A percentile compares a stretch with the other conserved stretches of the same genome.
Conservation (phyloP, 306 rosid species). For the Malus sylvestris region DNA sequence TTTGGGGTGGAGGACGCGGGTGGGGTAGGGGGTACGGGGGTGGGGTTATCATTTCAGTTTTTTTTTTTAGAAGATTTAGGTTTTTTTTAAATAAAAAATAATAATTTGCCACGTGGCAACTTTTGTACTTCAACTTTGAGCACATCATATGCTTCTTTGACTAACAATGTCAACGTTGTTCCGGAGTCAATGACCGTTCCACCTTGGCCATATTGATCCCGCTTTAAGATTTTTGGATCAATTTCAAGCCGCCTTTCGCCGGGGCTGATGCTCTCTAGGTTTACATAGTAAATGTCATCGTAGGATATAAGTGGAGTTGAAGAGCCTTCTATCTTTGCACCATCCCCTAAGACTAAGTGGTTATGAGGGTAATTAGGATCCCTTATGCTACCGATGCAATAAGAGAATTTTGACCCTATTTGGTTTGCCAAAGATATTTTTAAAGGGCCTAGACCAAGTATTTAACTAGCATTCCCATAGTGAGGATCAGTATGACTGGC, state of each 20-base stretch:
- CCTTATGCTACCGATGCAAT: conserved; percentile 35
- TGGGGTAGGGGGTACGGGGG: too few species aligned
- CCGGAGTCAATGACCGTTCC: conserved; percentile 40
- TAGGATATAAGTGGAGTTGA: conserved; percentile 15
- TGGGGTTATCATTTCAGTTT: too few species aligned
- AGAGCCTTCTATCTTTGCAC: conserved; percentile 33
- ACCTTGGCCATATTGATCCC: conserved; percentile 13
- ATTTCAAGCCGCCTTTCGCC: conserved; percentile 27
- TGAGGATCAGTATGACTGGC: not conserved
- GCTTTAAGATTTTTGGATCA: conserved; percentile 8
- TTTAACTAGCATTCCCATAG: conserved; percentile 10
- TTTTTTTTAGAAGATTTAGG: too few species aligned
- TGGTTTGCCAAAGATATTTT: conserved; percentile 15
- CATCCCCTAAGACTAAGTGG: conserved; percentile 42
- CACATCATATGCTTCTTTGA: conserved; percentile 7
- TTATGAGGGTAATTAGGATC: conserved; percentile 23
- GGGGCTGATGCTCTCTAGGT: conserved; percentile 38
- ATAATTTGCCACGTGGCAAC: not conserved
- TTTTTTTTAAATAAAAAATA: too few species aligned
- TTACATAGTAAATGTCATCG: conserved; percentile 14
- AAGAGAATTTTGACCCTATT: conserved; percentile 29
- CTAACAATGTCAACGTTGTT: conserved; percentile 10
- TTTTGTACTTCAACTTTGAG: conserved; percentile 17
- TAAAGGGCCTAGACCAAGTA: conserved; percentile 28
- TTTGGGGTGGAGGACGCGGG: too few species aligned